A percentile compares a stretch with the other conserved stretches of the same genome.
Evolutionary conservation across 225 moss, liverwort and hornwort genomes (phyloP).

Genomic region (Asterella californica): DNA sequence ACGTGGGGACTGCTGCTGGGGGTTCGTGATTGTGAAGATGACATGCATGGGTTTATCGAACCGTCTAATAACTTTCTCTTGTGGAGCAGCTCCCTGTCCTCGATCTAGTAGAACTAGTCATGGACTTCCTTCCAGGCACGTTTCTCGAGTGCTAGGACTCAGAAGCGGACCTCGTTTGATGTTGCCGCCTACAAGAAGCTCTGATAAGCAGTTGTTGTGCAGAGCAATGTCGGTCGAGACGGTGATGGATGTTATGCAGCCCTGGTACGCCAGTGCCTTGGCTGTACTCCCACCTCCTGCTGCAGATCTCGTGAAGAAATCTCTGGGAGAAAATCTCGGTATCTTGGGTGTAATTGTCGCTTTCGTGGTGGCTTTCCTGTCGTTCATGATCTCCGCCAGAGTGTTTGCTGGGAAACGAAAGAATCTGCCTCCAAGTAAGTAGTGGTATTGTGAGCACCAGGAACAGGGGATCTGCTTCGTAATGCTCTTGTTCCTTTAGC

Average conservation of each 20-base stretch:
- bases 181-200: background rate
- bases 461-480: background rate
- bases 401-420: background rate
- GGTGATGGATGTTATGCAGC: conserved; percentile 14
- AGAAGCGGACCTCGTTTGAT: background rate
- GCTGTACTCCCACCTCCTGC: background rate
- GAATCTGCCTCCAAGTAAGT: conserved; percentile 28
- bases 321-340: conserved; percentile 4
- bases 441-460: background rate
- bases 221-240: conserved; percentile 2
- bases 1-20: too few relatives aligned
- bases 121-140: background rate
- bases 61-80: background rate
- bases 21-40: background rate
- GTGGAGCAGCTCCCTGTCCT: background rate
- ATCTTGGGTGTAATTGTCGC: conserved; percentile 13
- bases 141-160: too few relatives aligned
- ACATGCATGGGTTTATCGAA: background rate
- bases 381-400: conserved; percentile 1
- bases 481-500: too few relatives aligned
- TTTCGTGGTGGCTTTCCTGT: conserved; percentile 8
- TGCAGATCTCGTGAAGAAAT: background rate
- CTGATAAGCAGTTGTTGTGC: background rate
- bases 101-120: background rate
- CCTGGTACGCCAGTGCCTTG: conserved; percentile 6